Conservation (phyloP, 352 stramenopile species). For the Globisporangium canariense region DNA sequence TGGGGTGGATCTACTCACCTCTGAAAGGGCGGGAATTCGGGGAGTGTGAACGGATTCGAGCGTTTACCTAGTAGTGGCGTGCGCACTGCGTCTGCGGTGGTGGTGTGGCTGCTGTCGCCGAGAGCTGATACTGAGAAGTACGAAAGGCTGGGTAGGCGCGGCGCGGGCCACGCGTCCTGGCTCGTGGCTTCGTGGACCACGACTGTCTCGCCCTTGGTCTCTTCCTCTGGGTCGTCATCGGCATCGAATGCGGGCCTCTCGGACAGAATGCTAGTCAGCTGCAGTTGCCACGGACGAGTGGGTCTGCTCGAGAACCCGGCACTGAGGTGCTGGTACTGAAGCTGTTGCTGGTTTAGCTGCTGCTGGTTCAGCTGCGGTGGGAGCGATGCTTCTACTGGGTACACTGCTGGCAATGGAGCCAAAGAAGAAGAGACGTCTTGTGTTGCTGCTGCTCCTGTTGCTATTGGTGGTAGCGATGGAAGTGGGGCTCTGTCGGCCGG, state of each 20-base stretch:
- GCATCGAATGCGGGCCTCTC: not conserved
- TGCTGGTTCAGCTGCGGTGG: not conserved
- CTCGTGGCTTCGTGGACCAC: not conserved
- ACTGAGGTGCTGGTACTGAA: not conserved
- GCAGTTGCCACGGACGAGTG: conserved; percentile 15
- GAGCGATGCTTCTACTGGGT: not conserved
- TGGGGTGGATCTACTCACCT: not conserved
- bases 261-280: conserved; percentile 11
- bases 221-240: conserved; percentile 2
- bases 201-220: not conserved
- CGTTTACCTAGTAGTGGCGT: conserved; percentile 2
- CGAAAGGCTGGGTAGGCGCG: conserved; percentile 5
- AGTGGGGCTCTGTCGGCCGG: not conserved
- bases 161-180: not conserved
- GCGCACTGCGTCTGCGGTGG: not conserved
- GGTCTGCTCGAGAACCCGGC: not conserved
- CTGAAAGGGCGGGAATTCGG: not conserved
- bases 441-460: not conserved
- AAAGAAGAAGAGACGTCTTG: not conserved
- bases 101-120: not conserved
- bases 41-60: not conserved
- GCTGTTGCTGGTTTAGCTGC: not conserved
- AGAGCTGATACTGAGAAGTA: conserved; percentile 7
- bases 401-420: not conserved
- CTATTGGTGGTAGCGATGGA: not conserved